phyloP scores from a whole-genome alignment of 768 basidiomycete species.

The Amanita brunnescens region DNA sequence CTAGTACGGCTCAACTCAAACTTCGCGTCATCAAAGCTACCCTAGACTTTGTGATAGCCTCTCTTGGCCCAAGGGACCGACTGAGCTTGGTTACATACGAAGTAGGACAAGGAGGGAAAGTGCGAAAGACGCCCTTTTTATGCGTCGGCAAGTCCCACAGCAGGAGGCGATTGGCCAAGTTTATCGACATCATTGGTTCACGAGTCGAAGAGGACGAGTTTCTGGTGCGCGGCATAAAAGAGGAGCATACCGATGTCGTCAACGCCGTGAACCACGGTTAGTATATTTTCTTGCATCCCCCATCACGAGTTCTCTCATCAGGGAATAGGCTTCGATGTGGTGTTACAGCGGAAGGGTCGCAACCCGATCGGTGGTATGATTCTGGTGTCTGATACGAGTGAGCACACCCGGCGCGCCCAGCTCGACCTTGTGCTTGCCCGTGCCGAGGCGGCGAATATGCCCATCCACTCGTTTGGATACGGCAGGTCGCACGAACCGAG shows the following conservation, averaged over 20 bases:
- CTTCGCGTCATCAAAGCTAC: constrained; percentile 82
- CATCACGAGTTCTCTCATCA: not conserved
- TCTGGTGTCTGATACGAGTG: constrained; percentile 86
- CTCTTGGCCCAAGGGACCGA: constrained; percentile 70
- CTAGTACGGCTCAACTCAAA: constrained; percentile 80
- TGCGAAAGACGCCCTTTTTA: constrained; percentile 93
- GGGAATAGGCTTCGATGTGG: constrained; percentile 75
- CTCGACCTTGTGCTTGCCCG: constrained; percentile 98
- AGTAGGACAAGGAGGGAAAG: constrained; percentile 70
- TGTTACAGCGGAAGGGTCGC: constrained; percentile 87
- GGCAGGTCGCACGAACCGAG: constrained; percentile 96
- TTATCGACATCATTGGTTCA: constrained; percentile 63
- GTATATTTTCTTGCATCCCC: constrained; percentile 11
- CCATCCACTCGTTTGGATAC: constrained; percentile 96
- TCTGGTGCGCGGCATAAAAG: constrained; percentile 65
- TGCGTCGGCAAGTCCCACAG: constrained; percentile 61
- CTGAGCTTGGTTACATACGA: constrained; percentile 91
- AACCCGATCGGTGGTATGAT: constrained; percentile 90
- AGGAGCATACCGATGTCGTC: constrained; percentile 95
- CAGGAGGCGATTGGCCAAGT: constrained; percentile 59
- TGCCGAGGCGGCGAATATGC: constrained; percentile 92
- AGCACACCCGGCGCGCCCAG: constrained; percentile 87
- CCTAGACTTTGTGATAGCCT: constrained; percentile 77
- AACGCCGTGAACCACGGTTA: constrained; percentile 95
- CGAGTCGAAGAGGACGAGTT: constrained; percentile 43